phyloP scores from a whole-genome alignment of 2,329 filamentous ascomycete genomes.

The Colletotrichum lentis region DNA sequence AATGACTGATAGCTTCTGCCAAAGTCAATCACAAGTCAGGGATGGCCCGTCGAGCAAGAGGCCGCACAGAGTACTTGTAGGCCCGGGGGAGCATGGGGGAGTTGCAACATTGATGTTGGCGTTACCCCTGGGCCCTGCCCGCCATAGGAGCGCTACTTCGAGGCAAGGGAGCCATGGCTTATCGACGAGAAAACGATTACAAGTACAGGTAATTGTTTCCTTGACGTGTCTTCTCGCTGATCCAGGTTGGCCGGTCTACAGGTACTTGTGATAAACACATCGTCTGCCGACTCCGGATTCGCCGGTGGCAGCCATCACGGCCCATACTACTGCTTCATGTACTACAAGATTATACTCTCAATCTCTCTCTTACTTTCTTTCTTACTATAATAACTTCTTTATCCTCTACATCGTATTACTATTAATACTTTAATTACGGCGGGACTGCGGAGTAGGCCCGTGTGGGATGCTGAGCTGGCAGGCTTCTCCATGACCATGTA shows the following conservation, averaged over 20 bases:
- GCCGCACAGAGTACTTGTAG: no score
- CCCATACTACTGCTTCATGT: no score
- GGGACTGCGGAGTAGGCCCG: background rate
- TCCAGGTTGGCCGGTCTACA: constrained; percentile 20
- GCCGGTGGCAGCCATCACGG: background rate
- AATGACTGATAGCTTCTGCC: constrained; percentile 3
- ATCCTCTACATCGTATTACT: no score
- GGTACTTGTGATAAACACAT: background rate
- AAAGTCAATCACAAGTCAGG: constrained; percentile 15
- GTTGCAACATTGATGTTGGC: constrained; percentile 14
- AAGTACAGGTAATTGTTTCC: background rate
- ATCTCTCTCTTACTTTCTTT: no score
- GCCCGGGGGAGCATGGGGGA: constrained; percentile 1
- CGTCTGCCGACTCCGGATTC: constrained; percentile 14
- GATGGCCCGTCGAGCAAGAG: constrained; percentile 8
- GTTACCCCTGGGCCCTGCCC: constrained; percentile 18
- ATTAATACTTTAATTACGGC: no score
- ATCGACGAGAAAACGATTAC: background rate
- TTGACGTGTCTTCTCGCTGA: constrained; percentile 30
- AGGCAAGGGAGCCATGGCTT: constrained; percentile 31
- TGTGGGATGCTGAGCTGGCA: background rate
- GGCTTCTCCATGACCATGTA: background rate
- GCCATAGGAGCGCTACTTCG: background rate
- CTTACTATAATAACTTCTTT: no score
- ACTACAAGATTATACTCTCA: no score